Base-by-base conservation (phyloP, 306 rosid species). In the Vigna hirtella region DNA sequence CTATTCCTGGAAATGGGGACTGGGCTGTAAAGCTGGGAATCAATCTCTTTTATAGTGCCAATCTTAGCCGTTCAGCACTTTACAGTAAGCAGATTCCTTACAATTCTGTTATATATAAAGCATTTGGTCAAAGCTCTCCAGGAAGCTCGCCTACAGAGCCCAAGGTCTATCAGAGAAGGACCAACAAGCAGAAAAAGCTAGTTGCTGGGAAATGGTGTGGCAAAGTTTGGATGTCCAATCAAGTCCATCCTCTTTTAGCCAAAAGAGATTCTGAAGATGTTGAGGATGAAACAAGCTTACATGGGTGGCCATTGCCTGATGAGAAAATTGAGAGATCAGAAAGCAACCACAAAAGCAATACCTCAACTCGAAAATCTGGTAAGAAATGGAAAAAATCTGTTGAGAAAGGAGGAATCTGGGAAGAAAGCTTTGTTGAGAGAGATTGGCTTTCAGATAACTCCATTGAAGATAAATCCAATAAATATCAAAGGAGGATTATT, bases 151-250 rank as follows among this genome's bases (percentile, higher is more conserved):
- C 93, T 22, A 64, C 66, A 34, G 87, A 87, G 78, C 86, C 85
- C 43, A 89, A 87, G 81, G 89, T 89, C 78, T 87, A 83, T 77
- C 86, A 70, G 76, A 92, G 93, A 89, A 91, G 94, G 84, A 28
- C 82, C 45, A 83, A 84, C 85, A 89, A 71, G 78, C 94, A 84
- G 84, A 95, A 86, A 87, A 93, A 91, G 81, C 76, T 88, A 13
- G 97, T 95, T 86, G 98, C 91, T 34, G 99, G 99, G 48, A 93
- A 90, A 88, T 95, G 99, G 99, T 95, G 99, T 47, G 98, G 99
- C 32, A 95, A 88, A 90, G 97, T 95, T 77, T 95, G 99, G 99
- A 95, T 91, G 97, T 93, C 98, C 28, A 82, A 82, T 85, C 99
- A 95, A 81, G 97, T 93, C 73, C 99, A 95, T 86, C 91, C 97